Conservation (phyloP, 345 rosid species). For the Kernera saxatilis region DNA sequence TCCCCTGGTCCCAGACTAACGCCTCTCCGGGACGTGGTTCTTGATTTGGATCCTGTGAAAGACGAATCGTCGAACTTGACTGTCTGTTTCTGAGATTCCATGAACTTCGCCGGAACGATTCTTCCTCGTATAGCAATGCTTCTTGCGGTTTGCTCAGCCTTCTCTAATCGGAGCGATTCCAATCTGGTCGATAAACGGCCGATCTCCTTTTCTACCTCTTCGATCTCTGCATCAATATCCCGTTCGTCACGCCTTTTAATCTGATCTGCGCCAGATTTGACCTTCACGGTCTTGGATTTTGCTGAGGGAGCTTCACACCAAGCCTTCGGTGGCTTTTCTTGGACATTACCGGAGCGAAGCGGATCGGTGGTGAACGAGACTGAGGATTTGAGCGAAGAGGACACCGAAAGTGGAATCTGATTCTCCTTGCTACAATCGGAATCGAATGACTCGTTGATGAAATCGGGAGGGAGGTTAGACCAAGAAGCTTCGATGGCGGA, state of each 20-base stretch:
- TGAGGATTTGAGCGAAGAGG: conserved; percentile 18
- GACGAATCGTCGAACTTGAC: conserved; percentile 41
- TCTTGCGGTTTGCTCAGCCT: conserved; percentile 44
- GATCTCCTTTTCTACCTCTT: conserved; percentile 77
- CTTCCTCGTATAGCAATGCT: conserved; percentile 50
- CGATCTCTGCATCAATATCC: conserved; percentile 74
- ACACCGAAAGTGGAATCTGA: neutral
- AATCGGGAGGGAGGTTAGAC: conserved; percentile 36
- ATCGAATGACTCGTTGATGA: conserved; percentile 44
- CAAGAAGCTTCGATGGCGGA: conserved; percentile 42
- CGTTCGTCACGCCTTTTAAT: conserved; percentile 34
- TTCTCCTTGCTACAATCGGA: conserved; percentile 39
- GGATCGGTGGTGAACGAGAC: conserved; percentile 23
- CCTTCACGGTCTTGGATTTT: conserved; percentile 16
- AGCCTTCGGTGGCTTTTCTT: conserved; percentile 26
- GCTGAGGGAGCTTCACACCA: conserved; percentile 8
- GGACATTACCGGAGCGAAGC: conserved; percentile 28
- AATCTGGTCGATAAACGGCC: conserved; percentile 53
- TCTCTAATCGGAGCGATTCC: conserved; percentile 70
- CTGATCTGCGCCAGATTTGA: conserved; percentile 15
- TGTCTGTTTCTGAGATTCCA: conserved; percentile 55
- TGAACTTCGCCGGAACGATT: conserved; percentile 67
- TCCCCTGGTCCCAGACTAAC: conserved; percentile 85
- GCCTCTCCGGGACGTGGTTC: conserved; percentile 53
- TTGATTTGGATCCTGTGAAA: conserved; percentile 38